Evolutionary conservation across 345 rosid species (phyloP).

Genomic region (Salix dunnii): DNA sequence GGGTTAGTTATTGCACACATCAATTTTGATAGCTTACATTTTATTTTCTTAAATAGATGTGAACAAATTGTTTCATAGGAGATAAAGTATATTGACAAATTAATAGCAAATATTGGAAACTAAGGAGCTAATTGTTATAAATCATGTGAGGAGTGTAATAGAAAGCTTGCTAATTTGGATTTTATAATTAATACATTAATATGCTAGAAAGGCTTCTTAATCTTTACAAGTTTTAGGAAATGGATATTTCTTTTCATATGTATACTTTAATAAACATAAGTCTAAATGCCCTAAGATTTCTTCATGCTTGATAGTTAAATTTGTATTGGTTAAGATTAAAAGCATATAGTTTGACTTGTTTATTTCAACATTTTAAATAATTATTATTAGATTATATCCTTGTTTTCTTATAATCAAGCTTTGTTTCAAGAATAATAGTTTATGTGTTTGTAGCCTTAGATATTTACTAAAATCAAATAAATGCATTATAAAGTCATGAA

Average conservation of each 20-base stretch:
- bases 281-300: slow-evolving; percentile 73
- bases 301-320: slow-evolving; percentile 90
- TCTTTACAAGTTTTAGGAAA: no score
- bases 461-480: slow-evolving; percentile 94
- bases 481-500: slow-evolving; percentile 62
- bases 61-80: slow-evolving; percentile 80
- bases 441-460: slow-evolving; percentile 71
- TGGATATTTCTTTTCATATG: slow-evolving; percentile 74
- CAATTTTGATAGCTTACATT: no score
- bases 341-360: neutral
- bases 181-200: slow-evolving; percentile 64
- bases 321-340: slow-evolving; percentile 73
- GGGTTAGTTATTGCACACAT: no score
- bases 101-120: slow-evolving; percentile 59
- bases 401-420: neutral
- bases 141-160: no score
- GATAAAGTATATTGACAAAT: slow-evolving; percentile 3
- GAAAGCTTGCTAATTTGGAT: no score
- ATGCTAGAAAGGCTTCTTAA: slow-evolving; percentile 67
- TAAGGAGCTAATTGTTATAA: slow-evolving; percentile 51
- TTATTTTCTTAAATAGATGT: slow-evolving; percentile 40
- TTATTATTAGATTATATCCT: neutral
- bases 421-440: neutral
- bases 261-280: slow-evolving; percentile 69
- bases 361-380: neutral